Evolutionary conservation across 352 stramenopile species (phyloP), one percentile per base, ranked within the genome.

Genomic region (Phytophthora fragariae): DNA sequence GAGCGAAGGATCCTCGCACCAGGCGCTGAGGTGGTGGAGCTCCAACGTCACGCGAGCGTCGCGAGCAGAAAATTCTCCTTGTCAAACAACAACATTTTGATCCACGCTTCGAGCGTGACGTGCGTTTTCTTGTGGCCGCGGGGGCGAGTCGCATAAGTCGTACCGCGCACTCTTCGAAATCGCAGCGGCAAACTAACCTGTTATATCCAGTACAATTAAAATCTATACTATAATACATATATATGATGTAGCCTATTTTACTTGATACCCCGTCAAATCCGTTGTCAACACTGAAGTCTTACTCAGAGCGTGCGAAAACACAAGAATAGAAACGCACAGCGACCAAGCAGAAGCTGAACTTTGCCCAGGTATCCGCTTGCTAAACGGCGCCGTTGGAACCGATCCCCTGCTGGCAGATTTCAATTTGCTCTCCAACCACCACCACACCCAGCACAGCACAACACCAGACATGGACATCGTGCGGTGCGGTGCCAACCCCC

Each of bases 41-140:
- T 41, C 14, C 41, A 49, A n/a, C 27, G 41, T 47, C 41, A 64
- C 57, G 44, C 21, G 15, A 21, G 11, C 3, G 44, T 19, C 24
- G 39, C 41, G 31, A 27, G 49, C 31, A 46, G 57, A 58, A 68
- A 49, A 39, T 68, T 68, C 58, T 49, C 41, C 41, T 68, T 62
- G 58, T 73, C 66, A 67, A 68, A 73, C 58, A 6, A 67, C 29
- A 49, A 12, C 5, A 12, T 49, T 9, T 21, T 12, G 44, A 15
- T 12, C 49, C 37, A 62, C 37, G 35, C 15, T 61, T 66, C 66
- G 66, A 59, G 21, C 49, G 55, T 52, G 24, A 27, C 39, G 29
- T 21, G 37, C 37, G 37, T 31, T 58, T 73, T 73, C 59, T 73
- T 73, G 66, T 73, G 58, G 66, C 57, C 27, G 11, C 52, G 27